Percentiles rank a stretch among this genome's conserved stretches.
These are phyloP conservation scores for Kalmusia sp. DNA, from an alignment of 2,329 filamentous ascomycete genomes.

Conservation along the genomic window DNA sequence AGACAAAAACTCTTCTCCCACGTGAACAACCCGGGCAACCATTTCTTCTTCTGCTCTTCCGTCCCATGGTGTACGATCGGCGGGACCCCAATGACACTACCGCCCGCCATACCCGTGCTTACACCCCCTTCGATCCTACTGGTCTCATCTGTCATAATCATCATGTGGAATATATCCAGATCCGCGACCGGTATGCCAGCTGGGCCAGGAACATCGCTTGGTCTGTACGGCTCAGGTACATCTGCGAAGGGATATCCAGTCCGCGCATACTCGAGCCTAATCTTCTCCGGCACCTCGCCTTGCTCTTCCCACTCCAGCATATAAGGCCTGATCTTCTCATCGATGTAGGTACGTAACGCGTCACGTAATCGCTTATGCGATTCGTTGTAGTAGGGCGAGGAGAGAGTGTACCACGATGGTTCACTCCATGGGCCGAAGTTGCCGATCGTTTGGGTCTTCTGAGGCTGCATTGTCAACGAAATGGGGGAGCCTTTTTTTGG, in stretches of 20 bases:
- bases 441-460: constrained; percentile 40
- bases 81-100: constrained; percentile 68
- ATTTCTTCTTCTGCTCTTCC: constrained; percentile 63
- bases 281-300: constrained; percentile 58
- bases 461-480: constrained; percentile 24
- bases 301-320: constrained; percentile 69
- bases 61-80: constrained; percentile 70
- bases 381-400: constrained; percentile 68
- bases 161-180: constrained; percentile 48
- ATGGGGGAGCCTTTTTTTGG: constrained; percentile 18
- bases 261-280: constrained; percentile 44
- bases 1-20: constrained; percentile 69
- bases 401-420: constrained; percentile 56
- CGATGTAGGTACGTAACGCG: constrained; percentile 64
- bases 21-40: constrained; percentile 65
- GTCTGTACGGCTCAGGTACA: constrained; percentile 53
- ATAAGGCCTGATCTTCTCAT: constrained; percentile 64
- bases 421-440: constrained; percentile 54
- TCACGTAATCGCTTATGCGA: constrained; percentile 66
- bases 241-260: constrained; percentile 54
- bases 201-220: constrained; percentile 45
- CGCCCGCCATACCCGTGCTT: constrained; percentile 64
- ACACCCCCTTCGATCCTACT: constrained; percentile 65
- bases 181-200: constrained; percentile 46
- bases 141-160: constrained; percentile 64